Percentiles rank a stretch among this genome's conserved stretches.
Conservation (phyloP, 768 basidiomycete genomes). For the Mycena maculata region DNA sequence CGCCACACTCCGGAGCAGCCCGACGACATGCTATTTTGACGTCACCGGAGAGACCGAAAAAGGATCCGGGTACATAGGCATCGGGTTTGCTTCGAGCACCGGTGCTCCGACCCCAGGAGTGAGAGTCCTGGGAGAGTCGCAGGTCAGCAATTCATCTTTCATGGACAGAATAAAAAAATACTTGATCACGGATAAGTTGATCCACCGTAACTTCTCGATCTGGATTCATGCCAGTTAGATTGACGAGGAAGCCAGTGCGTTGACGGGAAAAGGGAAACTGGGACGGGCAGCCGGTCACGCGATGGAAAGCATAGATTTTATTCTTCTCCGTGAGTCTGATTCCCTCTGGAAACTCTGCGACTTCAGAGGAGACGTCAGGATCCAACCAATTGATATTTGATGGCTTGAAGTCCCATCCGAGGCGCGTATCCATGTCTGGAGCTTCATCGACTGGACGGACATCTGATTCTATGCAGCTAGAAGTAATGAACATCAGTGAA, state of each 20-base stretch:
- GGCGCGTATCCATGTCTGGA: conserved; percentile 13
- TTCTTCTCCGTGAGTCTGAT: not conserved
- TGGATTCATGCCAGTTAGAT: conserved; percentile 3
- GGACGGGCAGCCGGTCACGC: not conserved
- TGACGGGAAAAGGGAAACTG: not conserved
- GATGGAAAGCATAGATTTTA: not conserved
- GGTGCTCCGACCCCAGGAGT: conserved; percentile 5
- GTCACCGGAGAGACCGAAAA: conserved; percentile 13
- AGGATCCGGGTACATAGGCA: conserved; percentile 1
- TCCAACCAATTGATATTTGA: conserved; percentile 16
- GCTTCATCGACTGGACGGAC: not conserved
- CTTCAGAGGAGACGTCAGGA: conserved; percentile 9
- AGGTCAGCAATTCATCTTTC: not conserved
- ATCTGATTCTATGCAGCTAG: not conserved
- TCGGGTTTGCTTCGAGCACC: conserved; percentile 5
- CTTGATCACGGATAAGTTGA: conserved; percentile 20
- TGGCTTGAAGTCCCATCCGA: conserved; percentile 16
- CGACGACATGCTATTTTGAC: conserved; percentile 10
- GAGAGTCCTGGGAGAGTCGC: conserved; percentile 10
- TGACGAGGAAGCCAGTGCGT: conserved; percentile 3
- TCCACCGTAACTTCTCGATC: conserved; percentile 14
- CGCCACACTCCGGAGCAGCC: not conserved
- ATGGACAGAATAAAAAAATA: not conserved
- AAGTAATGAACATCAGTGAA: not conserved
- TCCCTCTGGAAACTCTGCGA: not conserved